These are phyloP conservation scores for Diplodia intermedia DNA, from an alignment of 2,329 filamentous ascomycete genomes.

Conservation along the genomic window DNA sequence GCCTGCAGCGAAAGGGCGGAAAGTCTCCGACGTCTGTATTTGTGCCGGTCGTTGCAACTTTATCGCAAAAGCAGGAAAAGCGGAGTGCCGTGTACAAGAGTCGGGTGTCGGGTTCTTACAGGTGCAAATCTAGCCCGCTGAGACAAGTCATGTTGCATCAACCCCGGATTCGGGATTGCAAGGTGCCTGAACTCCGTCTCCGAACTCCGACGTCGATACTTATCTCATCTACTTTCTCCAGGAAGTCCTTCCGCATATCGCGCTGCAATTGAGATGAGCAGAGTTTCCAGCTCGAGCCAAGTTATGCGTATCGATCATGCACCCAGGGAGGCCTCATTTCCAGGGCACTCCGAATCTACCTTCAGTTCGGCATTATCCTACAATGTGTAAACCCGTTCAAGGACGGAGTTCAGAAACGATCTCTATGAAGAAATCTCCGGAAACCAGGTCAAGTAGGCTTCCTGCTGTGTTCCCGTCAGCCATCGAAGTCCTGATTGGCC, in stretches of 20 bases:
- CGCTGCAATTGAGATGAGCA: neutral
- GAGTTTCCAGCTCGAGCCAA: neutral
- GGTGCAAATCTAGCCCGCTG: neutral
- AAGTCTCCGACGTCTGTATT: neutral
- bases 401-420: neutral
- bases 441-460: neutral
- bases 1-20: neutral
- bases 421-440: neutral
- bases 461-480: neutral
- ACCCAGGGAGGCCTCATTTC: neutral
- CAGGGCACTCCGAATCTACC: neutral
- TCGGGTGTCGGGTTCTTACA: neutral
- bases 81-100: neutral
- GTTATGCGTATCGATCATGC: neutral
- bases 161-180: neutral
- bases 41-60: neutral
- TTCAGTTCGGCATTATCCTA: neutral
- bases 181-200: conserved; percentile 3
- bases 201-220: neutral
- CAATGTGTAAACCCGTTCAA: neutral
- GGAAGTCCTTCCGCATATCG: neutral
- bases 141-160: conserved; percentile 7
- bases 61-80: neutral
- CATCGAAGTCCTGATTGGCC: neutral
- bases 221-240: neutral